Evolutionary conservation across 768 basidiomycete species (phyloP).

Genomic region (Serendipita vermifera): DNA sequence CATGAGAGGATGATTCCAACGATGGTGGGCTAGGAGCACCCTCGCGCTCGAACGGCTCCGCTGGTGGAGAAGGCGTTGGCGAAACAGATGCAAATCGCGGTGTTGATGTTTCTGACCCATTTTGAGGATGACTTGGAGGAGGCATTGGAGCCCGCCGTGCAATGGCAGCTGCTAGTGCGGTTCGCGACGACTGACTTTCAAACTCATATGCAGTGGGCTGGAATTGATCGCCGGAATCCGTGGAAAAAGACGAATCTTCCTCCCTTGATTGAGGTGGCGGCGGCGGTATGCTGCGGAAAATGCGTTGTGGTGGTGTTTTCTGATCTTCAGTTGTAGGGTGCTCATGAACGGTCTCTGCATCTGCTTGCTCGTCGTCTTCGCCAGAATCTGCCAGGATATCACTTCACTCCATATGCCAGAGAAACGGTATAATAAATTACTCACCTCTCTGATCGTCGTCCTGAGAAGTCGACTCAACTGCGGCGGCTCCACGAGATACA

Average conservation of each 20-base stretch:
- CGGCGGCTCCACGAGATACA: not conserved
- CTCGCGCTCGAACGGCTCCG: not conserved
- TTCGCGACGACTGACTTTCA: conserved; percentile 10
- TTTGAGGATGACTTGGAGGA: no score
- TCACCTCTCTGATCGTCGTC: not conserved
- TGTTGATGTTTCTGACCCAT: conserved; percentile 14
- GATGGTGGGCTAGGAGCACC: not conserved
- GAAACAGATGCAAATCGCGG: conserved; percentile 8
- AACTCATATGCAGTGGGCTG: conserved; percentile 10
- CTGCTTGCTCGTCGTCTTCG: not conserved
- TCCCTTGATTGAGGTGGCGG: conserved; percentile 8
- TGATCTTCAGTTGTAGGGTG: conserved; percentile 5
- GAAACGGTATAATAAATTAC: no score
- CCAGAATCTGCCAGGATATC: no score
- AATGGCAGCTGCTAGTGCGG: conserved; percentile 17
- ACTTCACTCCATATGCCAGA: no score
- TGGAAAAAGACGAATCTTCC: conserved; percentile 7
- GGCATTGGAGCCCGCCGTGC: conserved; percentile 19
- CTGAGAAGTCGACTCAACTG: not conserved
- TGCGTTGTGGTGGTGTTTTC: conserved; percentile 13
- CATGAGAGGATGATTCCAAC: not conserved
- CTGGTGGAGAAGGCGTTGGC: conserved; percentile 2
- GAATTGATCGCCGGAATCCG: conserved; percentile 10
- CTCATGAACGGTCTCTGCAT: conserved; percentile 14
- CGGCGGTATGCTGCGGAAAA: not conserved